Evolutionary conservation across 2,329 filamentous ascomycete genomes (phyloP).

Genomic region (Aspergillus sp.): DNA sequence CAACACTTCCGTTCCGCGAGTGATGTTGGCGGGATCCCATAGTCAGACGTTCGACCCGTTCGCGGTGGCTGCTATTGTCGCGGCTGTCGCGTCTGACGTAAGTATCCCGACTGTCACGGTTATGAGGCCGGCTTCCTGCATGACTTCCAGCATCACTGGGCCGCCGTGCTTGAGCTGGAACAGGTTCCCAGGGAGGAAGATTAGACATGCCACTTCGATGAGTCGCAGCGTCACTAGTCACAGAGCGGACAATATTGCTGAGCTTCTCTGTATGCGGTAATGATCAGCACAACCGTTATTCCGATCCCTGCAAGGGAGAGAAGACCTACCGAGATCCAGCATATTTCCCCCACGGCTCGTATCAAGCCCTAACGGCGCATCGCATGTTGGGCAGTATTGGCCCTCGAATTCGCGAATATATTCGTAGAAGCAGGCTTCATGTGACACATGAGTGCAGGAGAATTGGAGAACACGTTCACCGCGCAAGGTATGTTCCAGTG

Average conservation of each 20-base stretch:
- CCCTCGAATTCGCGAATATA: constrained; percentile 94
- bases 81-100: constrained; percentile 42
- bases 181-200: constrained; percentile 61
- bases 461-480: constrained; percentile 95
- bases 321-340: constrained; percentile 74
- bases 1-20: constrained; percentile 74
- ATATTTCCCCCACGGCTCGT: constrained; percentile 92
- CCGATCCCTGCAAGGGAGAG: background rate
- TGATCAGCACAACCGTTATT: constrained; percentile 25
- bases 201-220: constrained; percentile 56
- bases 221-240: constrained; percentile 64
- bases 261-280: constrained; percentile 72
- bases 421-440: constrained; percentile 98
- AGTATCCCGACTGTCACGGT: constrained; percentile 31
- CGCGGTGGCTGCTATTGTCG: constrained; percentile 43
- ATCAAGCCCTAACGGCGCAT: constrained; percentile 87
- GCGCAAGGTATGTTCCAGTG: constrained; percentile 88
- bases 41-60: constrained; percentile 50
- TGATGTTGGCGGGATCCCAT: constrained; percentile 54
- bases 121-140: constrained; percentile 29
- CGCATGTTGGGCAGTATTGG: constrained; percentile 91
- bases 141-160: constrained; percentile 36
- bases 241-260: constrained; percentile 85
- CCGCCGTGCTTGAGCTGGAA: constrained; percentile 33
- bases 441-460: constrained; percentile 93